Evolutionary conservation across 1,284 basidiomycete species (phyloP).

Genomic region (Erythrobasidium hasegawianum): DNA sequence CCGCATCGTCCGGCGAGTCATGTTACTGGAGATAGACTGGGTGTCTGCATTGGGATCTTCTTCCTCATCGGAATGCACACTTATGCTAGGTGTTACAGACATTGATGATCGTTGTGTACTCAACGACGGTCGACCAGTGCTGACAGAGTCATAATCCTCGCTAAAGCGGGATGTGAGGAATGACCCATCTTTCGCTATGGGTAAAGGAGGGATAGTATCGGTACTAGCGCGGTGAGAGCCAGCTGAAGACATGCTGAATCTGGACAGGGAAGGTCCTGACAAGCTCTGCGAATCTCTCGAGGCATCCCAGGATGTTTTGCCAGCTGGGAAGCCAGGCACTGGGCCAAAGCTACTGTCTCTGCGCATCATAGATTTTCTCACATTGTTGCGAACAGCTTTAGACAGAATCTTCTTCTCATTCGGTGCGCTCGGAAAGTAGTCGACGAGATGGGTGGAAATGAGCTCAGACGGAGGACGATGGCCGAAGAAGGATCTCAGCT

Average conservation of each 20-base stretch:
- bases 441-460: conserved; percentile 90
- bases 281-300: conserved; percentile 41
- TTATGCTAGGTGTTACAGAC: conserved; percentile 31
- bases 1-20: conserved; percentile 9
- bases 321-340: conserved; percentile 28
- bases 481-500: conserved; percentile 93
- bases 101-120: conserved; percentile 12
- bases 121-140: conserved; percentile 5
- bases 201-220: conserved; percentile 24
- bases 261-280: conserved; percentile 49
- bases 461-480: conserved; percentile 95
- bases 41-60: conserved; percentile 12
- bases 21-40: conserved; percentile 21
- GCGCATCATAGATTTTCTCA: conserved; percentile 49
- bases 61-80: conserved; percentile 29
- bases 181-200: conserved; percentile 19
- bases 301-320: conserved; percentile 39
- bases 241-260: conserved; percentile 67
- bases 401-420: conserved; percentile 77
- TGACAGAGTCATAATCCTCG: conserved; percentile 26
- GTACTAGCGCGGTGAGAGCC: conserved; percentile 52
- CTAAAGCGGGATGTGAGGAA: conserved; percentile 25
- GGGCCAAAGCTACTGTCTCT: conserved; percentile 29
- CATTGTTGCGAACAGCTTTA: conserved; percentile 74
- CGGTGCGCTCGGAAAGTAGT: conserved; percentile 84